These are phyloP conservation scores for Gymnopilus dilepis DNA, from an alignment of 768 basidiomycete genomes.

Conservation along the genomic window DNA sequence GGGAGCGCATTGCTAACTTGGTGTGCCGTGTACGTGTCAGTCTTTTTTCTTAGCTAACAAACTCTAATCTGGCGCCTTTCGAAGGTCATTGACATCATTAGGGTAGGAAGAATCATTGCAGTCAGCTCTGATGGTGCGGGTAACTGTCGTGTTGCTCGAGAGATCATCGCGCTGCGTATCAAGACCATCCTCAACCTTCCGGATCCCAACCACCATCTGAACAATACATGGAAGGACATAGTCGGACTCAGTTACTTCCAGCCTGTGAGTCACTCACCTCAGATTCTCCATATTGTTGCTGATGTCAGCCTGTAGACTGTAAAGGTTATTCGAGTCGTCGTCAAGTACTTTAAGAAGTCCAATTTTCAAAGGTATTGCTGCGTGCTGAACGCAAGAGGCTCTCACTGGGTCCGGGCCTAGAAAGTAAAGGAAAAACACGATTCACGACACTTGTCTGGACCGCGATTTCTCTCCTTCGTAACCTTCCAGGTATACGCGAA, in stretches of 20 bases:
- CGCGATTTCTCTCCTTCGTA: conserved; percentile 16
- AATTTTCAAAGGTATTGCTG: conserved; percentile 14
- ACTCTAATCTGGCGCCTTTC: neutral
- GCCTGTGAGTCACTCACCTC: conserved; percentile 14
- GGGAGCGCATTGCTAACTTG: conserved; percentile 22
- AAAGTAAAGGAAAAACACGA: conserved; percentile 33
- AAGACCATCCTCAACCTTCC: conserved; percentile 21
- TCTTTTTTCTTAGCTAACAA: neutral
- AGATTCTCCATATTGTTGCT: neutral
- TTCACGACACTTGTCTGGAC: conserved; percentile 27
- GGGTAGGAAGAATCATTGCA: conserved; percentile 14
- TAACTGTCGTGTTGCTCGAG: conserved; percentile 22
- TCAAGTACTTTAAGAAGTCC: conserved; percentile 29
- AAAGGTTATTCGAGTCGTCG: conserved; percentile 5
- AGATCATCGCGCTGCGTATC: conserved; percentile 6
- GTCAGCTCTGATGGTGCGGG: conserved; percentile 24
- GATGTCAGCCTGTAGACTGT: conserved; percentile 8
- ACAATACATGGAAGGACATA: conserved; percentile 30
- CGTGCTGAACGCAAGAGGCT: neutral
- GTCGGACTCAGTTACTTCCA: conserved; percentile 21
- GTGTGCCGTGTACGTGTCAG: conserved; percentile 19
- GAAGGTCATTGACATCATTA: conserved; percentile 25
- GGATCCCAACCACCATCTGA: conserved; percentile 28
- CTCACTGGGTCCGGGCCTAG: conserved; percentile 29
- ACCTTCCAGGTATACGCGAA: conserved; percentile 21